phyloP scores from a whole-genome alignment of 495 filamentous ascomycete genomes.

The Xylaria acuta region DNA sequence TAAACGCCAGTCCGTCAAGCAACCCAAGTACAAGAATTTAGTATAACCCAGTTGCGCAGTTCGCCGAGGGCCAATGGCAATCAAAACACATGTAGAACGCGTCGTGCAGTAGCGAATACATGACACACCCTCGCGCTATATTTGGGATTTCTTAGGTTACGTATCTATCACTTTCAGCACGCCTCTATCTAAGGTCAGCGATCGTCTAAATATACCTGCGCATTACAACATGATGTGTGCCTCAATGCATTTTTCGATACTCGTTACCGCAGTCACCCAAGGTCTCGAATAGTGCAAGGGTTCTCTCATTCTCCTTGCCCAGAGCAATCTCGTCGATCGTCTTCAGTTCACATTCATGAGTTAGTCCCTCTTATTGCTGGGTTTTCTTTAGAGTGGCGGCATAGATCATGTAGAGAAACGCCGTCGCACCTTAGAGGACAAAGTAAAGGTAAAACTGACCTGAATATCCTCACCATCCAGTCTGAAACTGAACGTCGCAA shows the following conservation, averaged over 20 bases:
- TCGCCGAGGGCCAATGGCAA: too few species aligned
- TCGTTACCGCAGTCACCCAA: conserved; percentile 54
- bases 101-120: too few species aligned
- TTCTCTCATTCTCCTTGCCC: conserved; percentile 30
- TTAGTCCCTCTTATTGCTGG: background rate
- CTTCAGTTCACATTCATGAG: conserved; percentile 8
- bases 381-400: background rate
- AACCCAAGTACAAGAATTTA: background rate
- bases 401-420: background rate
- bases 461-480: conserved; percentile 39
- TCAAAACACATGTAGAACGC: too few species aligned
- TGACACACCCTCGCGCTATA: too few species aligned
- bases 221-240: background rate
- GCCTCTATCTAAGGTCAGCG: background rate
- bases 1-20: background rate
- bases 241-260: conserved; percentile 45
- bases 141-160: background rate
- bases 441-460: background rate
- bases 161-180: background rate
- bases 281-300: conserved; percentile 38
- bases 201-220: background rate
- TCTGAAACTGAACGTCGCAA: conserved; percentile 41
- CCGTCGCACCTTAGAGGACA: background rate
- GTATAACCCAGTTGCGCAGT: too few species aligned
- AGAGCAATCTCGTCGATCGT: conserved; percentile 37